These are phyloP conservation scores for Leccinum subgranulosum DNA, from an alignment of 768 basidiomycete genomes.

Conservation along the genomic window DNA sequence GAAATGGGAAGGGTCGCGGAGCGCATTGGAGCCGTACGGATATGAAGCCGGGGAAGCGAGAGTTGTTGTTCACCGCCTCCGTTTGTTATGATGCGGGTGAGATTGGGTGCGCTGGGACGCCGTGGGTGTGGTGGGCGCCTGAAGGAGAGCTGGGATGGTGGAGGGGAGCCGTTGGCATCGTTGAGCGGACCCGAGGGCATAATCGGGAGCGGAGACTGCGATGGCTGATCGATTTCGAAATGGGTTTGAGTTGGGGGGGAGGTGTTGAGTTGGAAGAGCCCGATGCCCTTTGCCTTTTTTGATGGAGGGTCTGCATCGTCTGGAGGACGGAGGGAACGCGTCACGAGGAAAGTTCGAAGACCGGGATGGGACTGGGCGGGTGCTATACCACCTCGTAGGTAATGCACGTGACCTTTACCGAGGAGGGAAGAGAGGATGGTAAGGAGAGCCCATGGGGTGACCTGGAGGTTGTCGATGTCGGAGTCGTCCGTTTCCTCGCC, in stretches of 20 bases:
- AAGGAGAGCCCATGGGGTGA: constrained; percentile 70
- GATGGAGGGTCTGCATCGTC: constrained; percentile 14
- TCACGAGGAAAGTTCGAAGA: constrained; percentile 49
- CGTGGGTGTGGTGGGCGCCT: constrained; percentile 47
- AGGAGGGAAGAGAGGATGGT: constrained; percentile 60
- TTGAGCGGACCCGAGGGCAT: constrained; percentile 45
- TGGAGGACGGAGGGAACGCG: constrained; percentile 13
- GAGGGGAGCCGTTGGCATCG: constrained; percentile 59
- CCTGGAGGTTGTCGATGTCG: constrained; percentile 52
- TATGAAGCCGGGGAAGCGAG: constrained; percentile 55
- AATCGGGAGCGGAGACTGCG: constrained; percentile 51
- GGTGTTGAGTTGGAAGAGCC: constrained; percentile 71
- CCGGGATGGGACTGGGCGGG: constrained; percentile 56
- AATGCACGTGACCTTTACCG: constrained; percentile 53
- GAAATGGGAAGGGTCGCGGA: constrained; percentile 59
- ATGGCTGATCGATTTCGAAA: constrained; percentile 55
- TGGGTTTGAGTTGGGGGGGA: constrained; percentile 47
- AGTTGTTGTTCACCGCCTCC: constrained; percentile 41
- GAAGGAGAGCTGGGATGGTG: constrained; percentile 62
- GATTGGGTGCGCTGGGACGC: constrained; percentile 61
- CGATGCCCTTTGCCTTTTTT: constrained; percentile 38
- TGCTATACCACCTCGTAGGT: constrained; percentile 70
- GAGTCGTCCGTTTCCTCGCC: constrained; percentile 74
- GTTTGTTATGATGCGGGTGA: constrained; percentile 60
- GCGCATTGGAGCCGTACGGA: constrained; percentile 55